Evolutionary conservation across 1,284 basidiomycete genomes (phyloP).

Genomic region (Xerocomus amazonicus): DNA sequence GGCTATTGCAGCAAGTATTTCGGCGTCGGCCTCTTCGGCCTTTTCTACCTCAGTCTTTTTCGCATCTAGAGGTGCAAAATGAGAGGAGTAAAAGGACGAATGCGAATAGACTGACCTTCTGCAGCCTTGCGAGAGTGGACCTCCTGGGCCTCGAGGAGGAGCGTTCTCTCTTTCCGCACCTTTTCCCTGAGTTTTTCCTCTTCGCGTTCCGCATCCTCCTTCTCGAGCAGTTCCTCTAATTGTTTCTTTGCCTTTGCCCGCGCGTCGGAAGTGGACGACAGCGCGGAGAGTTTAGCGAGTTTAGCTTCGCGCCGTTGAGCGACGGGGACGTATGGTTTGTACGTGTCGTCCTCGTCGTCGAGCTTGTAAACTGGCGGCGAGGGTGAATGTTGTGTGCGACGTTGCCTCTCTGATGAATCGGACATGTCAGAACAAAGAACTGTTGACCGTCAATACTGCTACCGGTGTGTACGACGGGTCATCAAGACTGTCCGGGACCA

Average conservation of each 20-base stretch:
- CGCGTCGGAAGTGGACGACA: conserved; percentile 50
- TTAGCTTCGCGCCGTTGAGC: conserved; percentile 81
- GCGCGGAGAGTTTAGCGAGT: conserved; percentile 68
- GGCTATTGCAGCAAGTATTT: conserved; percentile 89
- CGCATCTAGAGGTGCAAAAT: conserved; percentile 54
- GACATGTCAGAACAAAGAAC: conserved; percentile 19
- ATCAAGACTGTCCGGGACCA: background rate
- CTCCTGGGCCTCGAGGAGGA: conserved; percentile 89
- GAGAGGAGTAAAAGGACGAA: conserved; percentile 1
- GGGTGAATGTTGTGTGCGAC: conserved; percentile 50
- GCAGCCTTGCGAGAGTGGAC: conserved; percentile 79
- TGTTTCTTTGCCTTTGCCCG: conserved; percentile 51
- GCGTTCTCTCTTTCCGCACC: conserved; percentile 76
- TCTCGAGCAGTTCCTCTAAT: conserved; percentile 61
- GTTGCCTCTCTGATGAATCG: conserved; percentile 41
- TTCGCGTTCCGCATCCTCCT: conserved; percentile 71
- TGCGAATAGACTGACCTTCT: conserved; percentile 56
- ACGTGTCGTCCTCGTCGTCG: conserved; percentile 62
- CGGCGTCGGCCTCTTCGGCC: conserved; percentile 84
- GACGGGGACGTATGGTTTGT: conserved; percentile 86
- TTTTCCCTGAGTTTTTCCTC: conserved; percentile 72
- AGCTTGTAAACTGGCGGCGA: conserved; percentile 53
- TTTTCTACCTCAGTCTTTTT: conserved; percentile 83
- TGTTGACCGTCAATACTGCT: background rate
- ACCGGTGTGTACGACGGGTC: background rate